A percentile compares a stretch with the other conserved stretches of the same genome.
These are phyloP conservation scores for Hanseniaspora nectarophila DNA, from an alignment of 805 yeast species.

Conservation along the genomic window DNA sequence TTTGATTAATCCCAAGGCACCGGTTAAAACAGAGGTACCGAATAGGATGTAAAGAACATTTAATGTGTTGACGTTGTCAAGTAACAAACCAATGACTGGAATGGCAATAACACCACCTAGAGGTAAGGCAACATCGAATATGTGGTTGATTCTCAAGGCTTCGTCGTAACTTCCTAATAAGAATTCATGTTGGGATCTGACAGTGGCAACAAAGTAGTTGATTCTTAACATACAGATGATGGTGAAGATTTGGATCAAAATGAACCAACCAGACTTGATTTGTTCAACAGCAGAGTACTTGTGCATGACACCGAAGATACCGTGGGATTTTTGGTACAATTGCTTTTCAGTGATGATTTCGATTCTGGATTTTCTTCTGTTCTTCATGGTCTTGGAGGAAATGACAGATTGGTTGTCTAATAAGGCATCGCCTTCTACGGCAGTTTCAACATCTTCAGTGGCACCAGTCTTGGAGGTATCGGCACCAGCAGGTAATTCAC, in stretches of 20 bases:
- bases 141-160: conserved; percentile 52
- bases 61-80: conserved; percentile 62
- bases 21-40: conserved; percentile 47
- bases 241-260: conserved; percentile 64
- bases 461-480: conserved; percentile 5
- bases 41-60: conserved; percentile 43
- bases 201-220: conserved; percentile 85
- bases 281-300: conserved; percentile 41
- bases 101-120: conserved; percentile 77
- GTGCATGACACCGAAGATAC: conserved; percentile 72
- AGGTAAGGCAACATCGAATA: conserved; percentile 79
- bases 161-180: conserved; percentile 41
- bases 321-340: conserved; percentile 41
- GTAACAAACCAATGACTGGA: conserved; percentile 69
- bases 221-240: conserved; percentile 82
- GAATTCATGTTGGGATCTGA: conserved; percentile 68
- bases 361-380: conserved; percentile 43
- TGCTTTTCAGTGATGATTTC: conserved; percentile 55
- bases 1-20: conserved; percentile 56
- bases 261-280: conserved; percentile 55
- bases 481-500: conserved; percentile 30
- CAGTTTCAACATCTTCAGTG: conserved; percentile 27
- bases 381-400: conserved; percentile 18
- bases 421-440: conserved; percentile 31
- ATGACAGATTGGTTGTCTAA: conserved; percentile 18